Conservation (phyloP, 2,329 filamentous ascomycete genomes). For the Pseudofabraea citricarpa region DNA sequence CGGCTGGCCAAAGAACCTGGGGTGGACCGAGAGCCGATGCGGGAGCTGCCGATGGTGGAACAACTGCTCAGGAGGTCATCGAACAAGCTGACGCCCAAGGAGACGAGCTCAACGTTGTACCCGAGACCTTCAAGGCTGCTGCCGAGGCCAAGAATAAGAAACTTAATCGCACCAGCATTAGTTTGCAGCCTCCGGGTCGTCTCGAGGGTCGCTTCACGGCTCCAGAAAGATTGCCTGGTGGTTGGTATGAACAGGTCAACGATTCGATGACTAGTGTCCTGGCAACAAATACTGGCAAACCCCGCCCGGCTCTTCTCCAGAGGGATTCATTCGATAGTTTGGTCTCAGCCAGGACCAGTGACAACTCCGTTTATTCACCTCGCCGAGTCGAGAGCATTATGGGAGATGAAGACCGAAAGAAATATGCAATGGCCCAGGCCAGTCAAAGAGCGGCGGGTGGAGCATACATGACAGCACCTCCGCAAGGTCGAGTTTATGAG, state of each 20-base stretch:
- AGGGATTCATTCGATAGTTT: slow-evolving; percentile 65
- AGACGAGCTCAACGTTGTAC: slow-evolving; percentile 85
- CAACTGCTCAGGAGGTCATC: slow-evolving; percentile 77
- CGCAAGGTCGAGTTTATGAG: slow-evolving; percentile 43
- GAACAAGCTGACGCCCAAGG: slow-evolving; percentile 73
- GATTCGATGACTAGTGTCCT: slow-evolving; percentile 59
- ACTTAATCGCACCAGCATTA: slow-evolving; percentile 47
- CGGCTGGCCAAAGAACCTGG: slow-evolving; percentile 91
- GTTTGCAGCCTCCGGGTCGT: slow-evolving; percentile 66
- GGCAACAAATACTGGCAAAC: slow-evolving; percentile 29
- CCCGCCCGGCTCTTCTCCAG: slow-evolving; percentile 38
- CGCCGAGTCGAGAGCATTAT: slow-evolving; percentile 63
- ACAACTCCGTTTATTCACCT: slow-evolving; percentile 60
- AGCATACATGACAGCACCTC: slow-evolving; percentile 32
- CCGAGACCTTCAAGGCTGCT: slow-evolving; percentile 72
- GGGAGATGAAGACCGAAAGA: slow-evolving; percentile 69
- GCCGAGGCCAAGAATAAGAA: slow-evolving; percentile 44
- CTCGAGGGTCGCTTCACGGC: slow-evolving; percentile 77
- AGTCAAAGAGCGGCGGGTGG: slow-evolving; percentile 36
- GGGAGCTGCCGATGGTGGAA: slow-evolving; percentile 69
- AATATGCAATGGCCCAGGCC: slow-evolving; percentile 66
- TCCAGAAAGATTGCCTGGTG: slow-evolving; percentile 61
- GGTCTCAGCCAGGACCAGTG: slow-evolving; percentile 50
- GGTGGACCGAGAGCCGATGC: slow-evolving; percentile 90
- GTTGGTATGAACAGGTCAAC: slow-evolving; percentile 65